Conservation (phyloP, 164 flowering plant species). For the Euptelea pleiosperma region DNA sequence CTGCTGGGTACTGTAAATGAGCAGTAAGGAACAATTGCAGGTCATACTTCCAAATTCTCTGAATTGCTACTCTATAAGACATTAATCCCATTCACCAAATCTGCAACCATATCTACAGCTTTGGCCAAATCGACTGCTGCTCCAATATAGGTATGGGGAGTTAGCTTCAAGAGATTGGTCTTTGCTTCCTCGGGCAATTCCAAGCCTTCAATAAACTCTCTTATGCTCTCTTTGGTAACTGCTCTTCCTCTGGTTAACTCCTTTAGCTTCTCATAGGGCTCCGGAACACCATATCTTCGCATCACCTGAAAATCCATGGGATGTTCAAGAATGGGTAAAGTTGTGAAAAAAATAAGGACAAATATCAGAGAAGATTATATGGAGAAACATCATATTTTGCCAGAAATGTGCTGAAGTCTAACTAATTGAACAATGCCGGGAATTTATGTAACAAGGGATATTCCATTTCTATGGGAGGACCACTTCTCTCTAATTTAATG, state of each 20-base stretch:
- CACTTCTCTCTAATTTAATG: too few relatives aligned
- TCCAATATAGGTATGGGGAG: constrained; percentile 77
- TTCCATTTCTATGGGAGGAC: too few relatives aligned
- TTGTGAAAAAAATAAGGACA: too few relatives aligned
- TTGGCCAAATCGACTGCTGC: constrained; percentile 64
- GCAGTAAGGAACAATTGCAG: too few relatives aligned
- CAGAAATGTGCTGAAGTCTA: too few relatives aligned
- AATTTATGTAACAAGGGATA: too few relatives aligned
- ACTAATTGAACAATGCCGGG: too few relatives aligned
- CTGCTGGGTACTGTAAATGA: too few relatives aligned
- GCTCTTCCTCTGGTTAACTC: constrained; percentile 88
- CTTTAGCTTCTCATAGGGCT: constrained; percentile 95
- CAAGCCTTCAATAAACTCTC: constrained; percentile 61
- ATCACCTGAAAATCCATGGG: constrained; percentile 58
- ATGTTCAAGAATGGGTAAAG: neutral
- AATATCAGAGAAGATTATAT: too few relatives aligned
- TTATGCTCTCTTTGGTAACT: constrained; percentile 70
- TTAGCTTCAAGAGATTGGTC: constrained; percentile 50
- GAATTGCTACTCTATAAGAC: constrained; percentile 4
- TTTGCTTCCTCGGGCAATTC: constrained; percentile 73
- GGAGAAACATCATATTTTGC: too few relatives aligned
- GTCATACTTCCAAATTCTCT: too few relatives aligned
- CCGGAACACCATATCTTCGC: constrained; percentile 91
- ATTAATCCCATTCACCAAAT: constrained; percentile 21
- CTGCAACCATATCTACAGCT: constrained; percentile 32